Evolutionary conservation across 768 basidiomycete genomes (phyloP).

Genomic region (Clathrus columnatus): DNA sequence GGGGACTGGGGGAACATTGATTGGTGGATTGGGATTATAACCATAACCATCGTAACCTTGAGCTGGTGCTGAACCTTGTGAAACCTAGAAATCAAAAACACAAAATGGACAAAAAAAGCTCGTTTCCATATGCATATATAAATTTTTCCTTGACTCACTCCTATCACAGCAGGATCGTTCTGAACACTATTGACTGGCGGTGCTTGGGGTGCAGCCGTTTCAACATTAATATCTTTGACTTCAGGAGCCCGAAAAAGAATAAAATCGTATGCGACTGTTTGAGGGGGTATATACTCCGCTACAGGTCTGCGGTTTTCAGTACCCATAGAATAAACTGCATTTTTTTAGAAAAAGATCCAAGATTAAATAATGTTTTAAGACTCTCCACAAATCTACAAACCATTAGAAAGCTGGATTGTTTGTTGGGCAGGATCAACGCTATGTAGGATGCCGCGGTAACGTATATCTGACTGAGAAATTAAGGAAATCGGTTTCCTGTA

Average conservation of each 20-base stretch:
- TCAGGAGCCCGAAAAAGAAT: conserved; percentile 89
- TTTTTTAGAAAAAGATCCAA: neutral
- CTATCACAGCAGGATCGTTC: conserved; percentile 79
- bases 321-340: conserved; percentile 73
- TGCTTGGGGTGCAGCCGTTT: conserved; percentile 43
- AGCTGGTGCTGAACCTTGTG: conserved; percentile 31
- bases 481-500: conserved; percentile 79
- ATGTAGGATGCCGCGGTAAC: conserved; percentile 80
- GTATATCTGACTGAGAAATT: conserved; percentile 85
- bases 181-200: conserved; percentile 49
- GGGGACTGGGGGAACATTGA: neutral
- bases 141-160: conserved; percentile 40
- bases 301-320: conserved; percentile 74
- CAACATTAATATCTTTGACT: conserved; percentile 83
- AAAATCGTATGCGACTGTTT: conserved; percentile 76
- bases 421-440: conserved; percentile 80
- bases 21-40: conserved; percentile 19
- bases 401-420: conserved; percentile 84
- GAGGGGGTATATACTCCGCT: conserved; percentile 73
- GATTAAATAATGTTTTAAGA: neutral
- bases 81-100: conserved; percentile 30
- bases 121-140: conserved; percentile 28
- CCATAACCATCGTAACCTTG: conserved; percentile 20
- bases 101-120: conserved; percentile 7
- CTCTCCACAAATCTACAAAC: conserved; percentile 29